These are phyloP conservation scores for Venustampulla echinocandica DNA, from an alignment of 495 filamentous ascomycete species.

Conservation along the genomic window DNA sequence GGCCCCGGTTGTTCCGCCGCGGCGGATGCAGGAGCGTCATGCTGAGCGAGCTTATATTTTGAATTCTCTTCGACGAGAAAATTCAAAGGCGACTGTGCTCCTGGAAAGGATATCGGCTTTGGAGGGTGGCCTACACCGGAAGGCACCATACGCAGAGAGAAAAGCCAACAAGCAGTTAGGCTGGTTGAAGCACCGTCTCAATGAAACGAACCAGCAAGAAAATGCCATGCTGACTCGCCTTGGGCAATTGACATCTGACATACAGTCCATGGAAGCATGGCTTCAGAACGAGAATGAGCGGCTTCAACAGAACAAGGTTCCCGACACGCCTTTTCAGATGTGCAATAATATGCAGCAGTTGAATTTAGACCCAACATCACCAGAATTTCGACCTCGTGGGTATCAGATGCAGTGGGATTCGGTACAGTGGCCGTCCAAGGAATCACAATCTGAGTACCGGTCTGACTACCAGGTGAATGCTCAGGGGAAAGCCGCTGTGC, in stretches of 20 bases:
- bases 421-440: no score
- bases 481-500: no score
- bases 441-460: no score
- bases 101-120: constrained; percentile 22
- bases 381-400: not conserved
- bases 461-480: no score
- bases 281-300: constrained; percentile 23
- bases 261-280: constrained; percentile 31
- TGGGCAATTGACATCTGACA: constrained; percentile 36
- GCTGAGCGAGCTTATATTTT: constrained; percentile 33
- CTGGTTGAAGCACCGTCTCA: constrained; percentile 26
- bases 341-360: constrained; percentile 4
- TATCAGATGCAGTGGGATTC: no score
- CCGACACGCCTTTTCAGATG: not conserved
- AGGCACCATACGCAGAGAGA: constrained; percentile 12
- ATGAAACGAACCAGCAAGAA: constrained; percentile 32
- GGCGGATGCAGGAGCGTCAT: constrained; percentile 25
- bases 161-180: constrained; percentile 20
- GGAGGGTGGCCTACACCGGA: constrained; percentile 2
- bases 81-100: constrained; percentile 24
- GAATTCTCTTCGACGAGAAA: constrained; percentile 29
- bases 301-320: not conserved
- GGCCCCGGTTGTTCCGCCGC: no score
- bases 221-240: constrained; percentile 30
- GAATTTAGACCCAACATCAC: not conserved